Evolutionary conservation across 495 filamentous ascomycete genomes (phyloP).

Genomic region (Penicillium riverlandense): DNA sequence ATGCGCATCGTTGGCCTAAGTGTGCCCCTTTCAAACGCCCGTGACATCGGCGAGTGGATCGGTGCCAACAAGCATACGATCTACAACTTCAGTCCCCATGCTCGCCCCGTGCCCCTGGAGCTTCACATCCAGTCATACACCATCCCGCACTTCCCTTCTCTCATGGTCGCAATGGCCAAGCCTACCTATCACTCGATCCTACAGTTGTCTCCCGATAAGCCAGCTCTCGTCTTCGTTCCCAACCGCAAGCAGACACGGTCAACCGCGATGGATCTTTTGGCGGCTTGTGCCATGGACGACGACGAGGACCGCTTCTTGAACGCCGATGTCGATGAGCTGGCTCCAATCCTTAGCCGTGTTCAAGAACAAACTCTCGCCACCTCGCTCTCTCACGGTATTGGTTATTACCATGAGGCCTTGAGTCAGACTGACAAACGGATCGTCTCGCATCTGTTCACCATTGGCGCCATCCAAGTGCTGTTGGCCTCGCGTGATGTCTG

Average conservation of each 20-base stretch:
- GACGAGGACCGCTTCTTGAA: constrained; percentile 92
- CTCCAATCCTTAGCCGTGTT: constrained; percentile 71
- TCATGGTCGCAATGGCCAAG: constrained; percentile 98
- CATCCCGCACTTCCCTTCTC: constrained; percentile 92
- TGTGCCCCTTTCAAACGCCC: constrained; percentile 84
- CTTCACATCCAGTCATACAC: constrained; percentile 93
- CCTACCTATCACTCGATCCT: constrained; percentile 82
- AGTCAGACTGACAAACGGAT: constrained; percentile 85
- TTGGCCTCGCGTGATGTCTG: constrained; percentile 91
- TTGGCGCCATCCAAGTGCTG: constrained; percentile 89
- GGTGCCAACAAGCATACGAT: constrained; percentile 98
- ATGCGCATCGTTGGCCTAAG: constrained; percentile 88
- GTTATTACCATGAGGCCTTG: constrained; percentile 94
- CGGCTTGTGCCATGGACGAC: constrained; percentile 77
- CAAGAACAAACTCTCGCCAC: constrained; percentile 83
- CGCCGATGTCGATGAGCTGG: constrained; percentile 69
- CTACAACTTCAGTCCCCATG: constrained; percentile 94
- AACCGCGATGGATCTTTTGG: constrained; percentile 82
- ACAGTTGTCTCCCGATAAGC: constrained; percentile 79
- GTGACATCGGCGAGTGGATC: constrained; percentile 97
- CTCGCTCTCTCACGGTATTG: constrained; percentile 90
- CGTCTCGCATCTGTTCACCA: constrained; percentile 81
- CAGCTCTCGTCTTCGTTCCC: constrained; percentile 84
- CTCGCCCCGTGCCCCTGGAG: constrained; percentile 80
- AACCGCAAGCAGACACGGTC: constrained; percentile 85